Base-by-base conservation (phyloP, 75 land plant genomes). In the Picea glauca region DNA sequence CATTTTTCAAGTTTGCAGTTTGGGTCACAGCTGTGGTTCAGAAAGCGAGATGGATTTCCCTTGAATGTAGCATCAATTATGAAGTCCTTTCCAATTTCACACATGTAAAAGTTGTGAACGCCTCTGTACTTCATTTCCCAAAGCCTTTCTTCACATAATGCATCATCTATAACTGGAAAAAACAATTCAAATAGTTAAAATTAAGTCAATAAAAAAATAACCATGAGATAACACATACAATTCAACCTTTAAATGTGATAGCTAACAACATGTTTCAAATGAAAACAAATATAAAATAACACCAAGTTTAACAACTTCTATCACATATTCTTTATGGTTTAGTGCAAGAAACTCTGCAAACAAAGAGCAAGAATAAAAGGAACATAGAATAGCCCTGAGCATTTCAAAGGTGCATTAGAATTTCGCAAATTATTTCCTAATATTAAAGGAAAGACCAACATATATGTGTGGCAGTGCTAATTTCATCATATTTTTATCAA, bases 61-160 rank as follows among this genome's bases (percentile, higher is more conserved):
- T 97, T 97, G 82, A 80, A 95, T 70, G 98, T 97, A 23, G 99
- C 98, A 87, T 97, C 99, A 74, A 97, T 97, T 12, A 88, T 92
- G 82, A 94, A 93, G 81, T 97, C 94, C 76, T 91, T 94, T 3
- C 84, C 75, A 83, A 97, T 87, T 87, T 97, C 98, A 84, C 99
- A 97, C 93, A 97, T 91, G 86, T 97, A 97, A 77, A 97, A 94
- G 70, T 97, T 97, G 26, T 86, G 77, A 13, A 78, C 88, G 11
- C 92, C 91, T 74, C 88, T 78, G 60, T 85, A 83, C 83, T 97
- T 97, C 93, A 97, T 88, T 75, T 90, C 95, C 99, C 98, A 94
- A 17, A 97, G 92, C 83, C 99, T 90, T 86, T 84, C 81, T 76
- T 92, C 95, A 84, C 99, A 97, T 79, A 88, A 78, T 20, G 92